Base-by-base conservation (phyloP, 441 rosid genomes). In the Jatropha multifida region DNA sequence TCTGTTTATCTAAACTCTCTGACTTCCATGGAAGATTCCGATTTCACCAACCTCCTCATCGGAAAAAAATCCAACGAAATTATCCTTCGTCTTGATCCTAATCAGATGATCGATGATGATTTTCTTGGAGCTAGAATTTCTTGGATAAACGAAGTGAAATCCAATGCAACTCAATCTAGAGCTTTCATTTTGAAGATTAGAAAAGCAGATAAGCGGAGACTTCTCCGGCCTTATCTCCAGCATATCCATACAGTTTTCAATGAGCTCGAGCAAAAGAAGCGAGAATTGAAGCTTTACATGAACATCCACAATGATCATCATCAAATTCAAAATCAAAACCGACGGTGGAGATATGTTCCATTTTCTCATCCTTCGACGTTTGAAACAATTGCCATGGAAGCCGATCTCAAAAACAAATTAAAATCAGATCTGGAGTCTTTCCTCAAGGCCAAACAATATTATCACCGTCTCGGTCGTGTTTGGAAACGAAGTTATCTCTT, bases 401-500 rank as follows among this genome's bases (percentile, higher is more conserved):
- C 88, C 4, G 94, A 92, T 79, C 88, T 92, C 51, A 93, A 93
- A 69, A 73, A 73, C 68, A 90, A 86, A 62, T 82, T 93, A 54
- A 93, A 84, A 70, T 82, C 97, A 44, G 98, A 93, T 87, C 94
- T 93, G n/a, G 91, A 88, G 42, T 78, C 89, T 20, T 93, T 93
- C 78, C 82, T 86, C 74, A 88, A 89, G 65, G 87, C 88, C 64
- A 88, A 93, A 77, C 89, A 89, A 44, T 93, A 90, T 55, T 91
- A 93, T 59, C 88, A 88, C 64, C 83, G 92, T 9, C 80, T 95
- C 4, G 99, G 99, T 70, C 90, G 98, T 5, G 97, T 84, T 0
- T 93, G 99, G 99, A 90, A 90, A 80, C 82, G 99, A 64, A 90
- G 98, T 59, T 95, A 85, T 73, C 89, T 95, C 5, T 62, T 93